Base-by-base conservation (phyloP, 192 early-diverging fungal species). In the Kickxella alabastrina region DNA sequence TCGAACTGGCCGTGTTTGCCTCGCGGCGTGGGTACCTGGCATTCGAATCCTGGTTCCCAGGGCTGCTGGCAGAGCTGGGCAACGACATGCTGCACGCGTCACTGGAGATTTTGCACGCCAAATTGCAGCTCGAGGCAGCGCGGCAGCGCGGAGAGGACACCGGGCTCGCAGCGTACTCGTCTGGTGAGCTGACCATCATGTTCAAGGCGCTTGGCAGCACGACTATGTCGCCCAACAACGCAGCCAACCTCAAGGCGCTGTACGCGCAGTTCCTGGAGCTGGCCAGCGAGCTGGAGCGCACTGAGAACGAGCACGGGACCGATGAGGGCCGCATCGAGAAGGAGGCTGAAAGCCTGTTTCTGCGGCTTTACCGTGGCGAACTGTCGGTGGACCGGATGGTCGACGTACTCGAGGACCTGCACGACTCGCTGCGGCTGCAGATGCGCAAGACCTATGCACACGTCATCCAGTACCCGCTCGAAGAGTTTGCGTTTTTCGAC, bases 401-500 rank as follows among this genome's bases (percentile, higher is more conserved):
- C 22, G 89, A 92, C 12, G 67, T 88, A 8, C 77, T 99, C 18
- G 80, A 86, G 53, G 78, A 75, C 12, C 86, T 91, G 60, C 91
- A 91, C 48, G 85, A 83, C 43, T 93, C 93, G 19, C 53, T 82
- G 13, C 82, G 84, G 44, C 58, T 75, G 19, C 75, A 83, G 18
- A 91, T 91, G 52, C 87, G 87, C 65, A 87, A 93, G 39, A 83
- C 89, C 6, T 97, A 84, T 67, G 80, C 83, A 8, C 92, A 87
- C 59, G 94, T 97, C 82, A 85, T 94, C 8, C 87, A 92, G 68
- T 90, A 90, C 47, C 83, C 95, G 26, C 88, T 99, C 68, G 97
- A 97, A 52, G 97, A 99, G 68, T 95, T 91, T 69, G 85, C 88
- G 49, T 96, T 90, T 59, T 94, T 99, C 49, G 77, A 87, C 22